phyloP scores from a whole-genome alignment of 768 basidiomycete species.

The Boletus reticulatus region DNA sequence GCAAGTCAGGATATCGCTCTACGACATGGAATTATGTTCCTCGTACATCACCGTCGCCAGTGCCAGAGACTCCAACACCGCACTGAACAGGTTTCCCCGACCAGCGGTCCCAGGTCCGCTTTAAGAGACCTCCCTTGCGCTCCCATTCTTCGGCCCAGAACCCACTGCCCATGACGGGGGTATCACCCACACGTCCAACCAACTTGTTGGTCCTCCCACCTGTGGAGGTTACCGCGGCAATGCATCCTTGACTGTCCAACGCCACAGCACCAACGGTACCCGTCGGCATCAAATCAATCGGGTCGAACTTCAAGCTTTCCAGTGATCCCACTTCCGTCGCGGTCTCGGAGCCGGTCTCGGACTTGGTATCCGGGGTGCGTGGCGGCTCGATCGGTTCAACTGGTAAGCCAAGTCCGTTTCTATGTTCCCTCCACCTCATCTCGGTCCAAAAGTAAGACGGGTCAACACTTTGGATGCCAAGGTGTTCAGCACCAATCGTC shows the following conservation, averaged over 20 bases:
- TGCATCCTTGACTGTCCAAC: slow-evolving; percentile 70
- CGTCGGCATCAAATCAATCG: too few species aligned
- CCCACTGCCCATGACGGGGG: slow-evolving; percentile 72
- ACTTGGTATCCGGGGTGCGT: slow-evolving; percentile 12
- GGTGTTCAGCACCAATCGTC: slow-evolving; percentile 45
- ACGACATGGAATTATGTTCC: not conserved
- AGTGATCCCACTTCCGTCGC: slow-evolving; percentile 18
- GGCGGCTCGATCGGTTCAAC: slow-evolving; percentile 53
- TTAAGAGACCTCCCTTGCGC: slow-evolving; percentile 31
- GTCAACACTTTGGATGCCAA: slow-evolving; percentile 61
- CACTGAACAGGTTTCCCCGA: slow-evolving; percentile 30
- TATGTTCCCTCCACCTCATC: slow-evolving; percentile 73
- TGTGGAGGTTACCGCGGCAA: slow-evolving; percentile 72
- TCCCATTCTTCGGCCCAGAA: slow-evolving; percentile 87
- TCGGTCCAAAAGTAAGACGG: slow-evolving; percentile 79
- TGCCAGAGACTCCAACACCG: slow-evolving; percentile 78
- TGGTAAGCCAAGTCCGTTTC: slow-evolving; percentile 69
- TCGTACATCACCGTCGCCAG: slow-evolving; percentile 81
- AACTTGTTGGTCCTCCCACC: slow-evolving; percentile 84
- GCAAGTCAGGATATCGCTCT: slow-evolving; percentile 1
- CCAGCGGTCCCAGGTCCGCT: slow-evolving; percentile 40
- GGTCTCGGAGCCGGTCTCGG: slow-evolving; percentile 10
- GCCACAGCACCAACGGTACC: slow-evolving; percentile 83
- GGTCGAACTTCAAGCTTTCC: slow-evolving; percentile 13
- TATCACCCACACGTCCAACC: slow-evolving; percentile 81